Evolutionary conservation across 805 yeast genomes (phyloP).

Genomic region (Wickerhamomyces pijperi): DNA sequence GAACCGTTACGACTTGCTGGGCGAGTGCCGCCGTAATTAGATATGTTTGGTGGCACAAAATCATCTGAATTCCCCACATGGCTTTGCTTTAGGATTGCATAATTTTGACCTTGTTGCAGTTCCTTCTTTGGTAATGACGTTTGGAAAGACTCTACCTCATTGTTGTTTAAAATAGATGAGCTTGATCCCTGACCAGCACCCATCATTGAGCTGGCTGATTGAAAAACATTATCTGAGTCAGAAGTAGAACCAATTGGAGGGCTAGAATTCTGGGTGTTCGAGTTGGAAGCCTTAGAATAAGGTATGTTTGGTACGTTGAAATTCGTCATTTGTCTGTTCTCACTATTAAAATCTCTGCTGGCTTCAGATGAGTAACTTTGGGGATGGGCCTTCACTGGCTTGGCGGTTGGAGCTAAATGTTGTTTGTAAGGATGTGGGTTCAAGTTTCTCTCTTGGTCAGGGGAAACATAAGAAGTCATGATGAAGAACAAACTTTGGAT

Average conservation of each 20-base stretch:
- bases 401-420: background rate
- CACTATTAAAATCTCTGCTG: background rate
- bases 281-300: background rate
- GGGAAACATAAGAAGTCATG: too few species aligned
- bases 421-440: background rate
- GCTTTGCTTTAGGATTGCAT: background rate
- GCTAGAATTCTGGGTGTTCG: background rate
- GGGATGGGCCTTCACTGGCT: background rate
- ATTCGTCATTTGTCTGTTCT: background rate
- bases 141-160: too few species aligned
- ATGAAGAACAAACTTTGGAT: too few species aligned
- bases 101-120: too few species aligned
- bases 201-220: background rate
- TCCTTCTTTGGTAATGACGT: too few species aligned
- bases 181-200: background rate
- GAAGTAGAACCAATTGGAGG: background rate
- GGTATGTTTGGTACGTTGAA: background rate
- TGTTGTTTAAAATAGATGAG: background rate
- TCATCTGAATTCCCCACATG: background rate
- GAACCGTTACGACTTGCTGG: background rate
- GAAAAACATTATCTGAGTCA: background rate
- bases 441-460: too few species aligned
- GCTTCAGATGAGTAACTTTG: background rate
- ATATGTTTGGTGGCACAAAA: background rate
- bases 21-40: background rate